These are phyloP conservation scores for Trichoderma orchidacearum DNA, from an alignment of 495 filamentous ascomycete species.

Conservation along the genomic window DNA sequence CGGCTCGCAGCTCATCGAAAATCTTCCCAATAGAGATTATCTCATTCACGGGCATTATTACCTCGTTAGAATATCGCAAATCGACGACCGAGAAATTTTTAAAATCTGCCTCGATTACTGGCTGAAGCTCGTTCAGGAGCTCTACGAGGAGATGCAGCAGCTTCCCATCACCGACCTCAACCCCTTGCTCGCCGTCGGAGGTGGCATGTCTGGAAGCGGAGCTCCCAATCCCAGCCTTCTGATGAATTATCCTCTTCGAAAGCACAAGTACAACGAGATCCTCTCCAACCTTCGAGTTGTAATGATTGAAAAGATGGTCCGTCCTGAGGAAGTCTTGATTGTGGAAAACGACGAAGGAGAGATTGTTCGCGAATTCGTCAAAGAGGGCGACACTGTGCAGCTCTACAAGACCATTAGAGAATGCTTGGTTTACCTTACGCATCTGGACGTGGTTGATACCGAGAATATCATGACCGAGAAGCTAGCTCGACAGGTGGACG, in stretches of 20 bases:
- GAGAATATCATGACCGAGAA: conserved; percentile 99
- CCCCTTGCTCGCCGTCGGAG: conserved; percentile 59
- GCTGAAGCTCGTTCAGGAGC: conserved; percentile 95
- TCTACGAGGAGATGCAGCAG: conserved; percentile 97
- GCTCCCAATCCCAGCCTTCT: conserved; percentile 73
- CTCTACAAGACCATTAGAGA: conserved; percentile 98
- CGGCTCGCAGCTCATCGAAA: conserved; percentile 67
- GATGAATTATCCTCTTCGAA: conserved; percentile 78
- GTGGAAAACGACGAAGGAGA: conserved; percentile 99
- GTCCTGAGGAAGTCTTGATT: conserved; percentile 95
- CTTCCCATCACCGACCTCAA: conserved; percentile 85
- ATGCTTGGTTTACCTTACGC: conserved; percentile 93
- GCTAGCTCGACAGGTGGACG: conserved; percentile 84
- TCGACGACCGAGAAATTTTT: conserved; percentile 97
- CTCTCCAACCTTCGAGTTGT: conserved; percentile 87
- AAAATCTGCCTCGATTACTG: conserved; percentile 99
- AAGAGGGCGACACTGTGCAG: conserved; percentile 97
- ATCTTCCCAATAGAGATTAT: conserved; percentile 85
- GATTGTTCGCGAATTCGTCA: conserved; percentile 97
- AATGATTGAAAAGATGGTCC: conserved; percentile 99
- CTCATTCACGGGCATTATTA: conserved; percentile 95
- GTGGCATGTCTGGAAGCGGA: conserved; percentile 57
- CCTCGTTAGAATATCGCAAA: conserved; percentile 92
- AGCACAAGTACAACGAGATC: conserved; percentile 93
- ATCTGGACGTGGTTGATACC: conserved; percentile 93